Evolutionary conservation across 2,329 filamentous ascomycete genomes (phyloP).

Genomic region (Fusarium verticillioides): DNA sequence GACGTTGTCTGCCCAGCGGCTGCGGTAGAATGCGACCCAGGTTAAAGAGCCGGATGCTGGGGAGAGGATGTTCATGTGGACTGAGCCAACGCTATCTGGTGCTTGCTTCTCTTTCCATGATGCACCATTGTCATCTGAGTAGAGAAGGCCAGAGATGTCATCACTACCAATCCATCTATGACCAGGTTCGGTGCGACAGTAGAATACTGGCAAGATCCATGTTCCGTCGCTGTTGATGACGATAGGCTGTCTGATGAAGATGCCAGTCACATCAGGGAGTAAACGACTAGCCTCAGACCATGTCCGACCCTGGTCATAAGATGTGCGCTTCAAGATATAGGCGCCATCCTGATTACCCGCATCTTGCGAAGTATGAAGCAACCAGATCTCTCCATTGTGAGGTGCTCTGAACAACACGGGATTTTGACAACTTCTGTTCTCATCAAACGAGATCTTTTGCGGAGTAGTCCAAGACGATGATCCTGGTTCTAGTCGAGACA

Average conservation of each 20-base stretch:
- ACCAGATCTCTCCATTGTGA: constrained; percentile 50
- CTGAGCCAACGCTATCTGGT: constrained; percentile 51
- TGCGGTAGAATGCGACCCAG: constrained; percentile 55
- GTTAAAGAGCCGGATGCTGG: constrained; percentile 35
- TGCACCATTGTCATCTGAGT: constrained; percentile 51
- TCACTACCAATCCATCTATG: constrained; percentile 58
- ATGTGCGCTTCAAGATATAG: constrained; percentile 51
- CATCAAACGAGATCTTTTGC: constrained; percentile 52
- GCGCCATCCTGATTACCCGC: constrained; percentile 57
- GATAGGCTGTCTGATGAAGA: constrained; percentile 56
- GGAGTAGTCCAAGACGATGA: constrained; percentile 48
- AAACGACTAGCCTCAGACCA: constrained; percentile 51
- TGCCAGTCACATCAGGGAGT: constrained; percentile 49
- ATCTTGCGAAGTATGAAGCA: constrained; percentile 58
- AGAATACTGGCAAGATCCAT: constrained; percentile 57
- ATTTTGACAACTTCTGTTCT: constrained; percentile 57
- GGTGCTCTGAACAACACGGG: constrained; percentile 55
- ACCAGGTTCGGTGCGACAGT: constrained; percentile 54
- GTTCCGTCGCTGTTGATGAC: constrained; percentile 50
- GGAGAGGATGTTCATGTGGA: constrained; percentile 57
- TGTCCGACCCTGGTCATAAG: constrained; percentile 49
- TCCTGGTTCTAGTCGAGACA: constrained; percentile 50
- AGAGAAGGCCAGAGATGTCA: constrained; percentile 54
- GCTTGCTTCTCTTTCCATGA: constrained; percentile 54
- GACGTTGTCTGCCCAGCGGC: constrained; percentile 57